Evolutionary conservation across 768 basidiomycete species (phyloP), one percentile per base, ranked within the genome.

Genomic region (Mycena rebaudengoi): DNA sequence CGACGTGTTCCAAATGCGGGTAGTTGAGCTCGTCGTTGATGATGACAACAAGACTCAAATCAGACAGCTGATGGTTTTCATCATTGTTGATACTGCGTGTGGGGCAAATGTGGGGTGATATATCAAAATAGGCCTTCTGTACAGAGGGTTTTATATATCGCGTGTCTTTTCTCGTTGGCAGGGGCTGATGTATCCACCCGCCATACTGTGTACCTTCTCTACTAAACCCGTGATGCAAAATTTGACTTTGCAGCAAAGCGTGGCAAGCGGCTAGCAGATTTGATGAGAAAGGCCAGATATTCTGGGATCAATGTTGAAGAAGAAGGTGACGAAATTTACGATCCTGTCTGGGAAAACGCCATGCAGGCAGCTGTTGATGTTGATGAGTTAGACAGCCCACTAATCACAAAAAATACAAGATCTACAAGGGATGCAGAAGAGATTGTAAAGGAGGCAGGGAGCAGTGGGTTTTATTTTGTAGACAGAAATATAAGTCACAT

Each of bases 121-220:
- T n/a, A n/a, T n/a, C n/a, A n/a, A n/a, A n/a, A n/a, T n/a, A n/a
- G n/a, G n/a, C n/a, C n/a, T n/a, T n/a, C n/a, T n/a, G n/a, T n/a
- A n/a, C n/a, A n/a, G n/a, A n/a, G n/a, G n/a, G n/a, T n/a, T n/a
- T n/a, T n/a, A n/a, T n/a, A n/a, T n/a, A n/a, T n/a, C n/a, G n/a
- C n/a, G n/a, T n/a, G n/a, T n/a, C n/a, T n/a, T n/a, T n/a, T n/a
- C n/a, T n/a, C n/a, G n/a, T n/a, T n/a, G n/a, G n/a, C n/a, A n/a
- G n/a, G n/a, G n/a, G n/a, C n/a, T n/a, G n/a, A n/a, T n/a, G n/a
- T n/a, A n/a, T n/a, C n/a, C n/a, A n/a, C n/a, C n/a, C n/a, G n/a
- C n/a, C n/a, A n/a, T n/a, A n/a, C n/a, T n/a, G n/a, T 64, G 62
- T 55, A 64, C 16, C 62, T 58, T 7, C 20, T 64, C 12, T 64